phyloP scores from a whole-genome alignment of 805 yeast species.

The Kodamaea kakaduensis region DNA sequence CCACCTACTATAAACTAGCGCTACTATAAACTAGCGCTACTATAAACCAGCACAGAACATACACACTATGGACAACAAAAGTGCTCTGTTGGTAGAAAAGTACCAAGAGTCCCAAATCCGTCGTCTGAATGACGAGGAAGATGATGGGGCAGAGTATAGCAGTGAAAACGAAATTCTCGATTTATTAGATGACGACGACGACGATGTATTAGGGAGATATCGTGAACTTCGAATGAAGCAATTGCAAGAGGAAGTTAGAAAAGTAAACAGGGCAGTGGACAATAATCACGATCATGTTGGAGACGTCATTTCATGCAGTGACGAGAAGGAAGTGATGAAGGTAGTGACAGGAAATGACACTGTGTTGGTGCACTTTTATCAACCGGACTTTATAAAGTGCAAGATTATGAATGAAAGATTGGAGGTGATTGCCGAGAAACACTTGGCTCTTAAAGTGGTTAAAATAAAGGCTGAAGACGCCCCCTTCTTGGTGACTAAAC shows the following conservation, averaged over 20 bases:
- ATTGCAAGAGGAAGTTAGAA: slow-evolving; percentile 42
- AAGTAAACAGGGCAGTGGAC: slow-evolving; percentile 25
- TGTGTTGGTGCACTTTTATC: slow-evolving; percentile 60
- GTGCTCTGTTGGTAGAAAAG: slow-evolving; percentile 35
- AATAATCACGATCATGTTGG: slow-evolving; percentile 40
- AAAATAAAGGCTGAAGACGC: slow-evolving; percentile 60
- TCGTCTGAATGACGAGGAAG: slow-evolving; percentile 15
- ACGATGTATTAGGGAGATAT: slow-evolving; percentile 33
- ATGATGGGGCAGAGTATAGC: slow-evolving; percentile 10
- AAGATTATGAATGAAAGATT: slow-evolving; percentile 48
- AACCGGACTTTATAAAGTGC: slow-evolving; percentile 60
- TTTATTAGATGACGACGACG: slow-evolving; percentile 43
- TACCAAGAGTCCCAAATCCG: slow-evolving; percentile 41
- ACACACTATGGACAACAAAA: slow-evolving; percentile 29
- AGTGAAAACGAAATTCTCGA: slow-evolving; percentile 17
- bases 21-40: too few species aligned
- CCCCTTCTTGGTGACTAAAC: slow-evolving; percentile 65
- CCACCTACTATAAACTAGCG: too few species aligned
- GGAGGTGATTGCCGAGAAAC: slow-evolving; percentile 48
- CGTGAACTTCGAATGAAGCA: slow-evolving; percentile 64
- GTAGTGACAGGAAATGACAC: slow-evolving; percentile 39
- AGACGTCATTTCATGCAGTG: slow-evolving; percentile 32
- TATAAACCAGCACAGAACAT: too few species aligned
- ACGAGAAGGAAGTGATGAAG: slow-evolving; percentile 57
- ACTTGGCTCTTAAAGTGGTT: slow-evolving; percentile 50